Evolutionary conservation across 2,329 filamentous ascomycete species (phyloP).

Genomic region (Lachnellula subtilissima): DNA sequence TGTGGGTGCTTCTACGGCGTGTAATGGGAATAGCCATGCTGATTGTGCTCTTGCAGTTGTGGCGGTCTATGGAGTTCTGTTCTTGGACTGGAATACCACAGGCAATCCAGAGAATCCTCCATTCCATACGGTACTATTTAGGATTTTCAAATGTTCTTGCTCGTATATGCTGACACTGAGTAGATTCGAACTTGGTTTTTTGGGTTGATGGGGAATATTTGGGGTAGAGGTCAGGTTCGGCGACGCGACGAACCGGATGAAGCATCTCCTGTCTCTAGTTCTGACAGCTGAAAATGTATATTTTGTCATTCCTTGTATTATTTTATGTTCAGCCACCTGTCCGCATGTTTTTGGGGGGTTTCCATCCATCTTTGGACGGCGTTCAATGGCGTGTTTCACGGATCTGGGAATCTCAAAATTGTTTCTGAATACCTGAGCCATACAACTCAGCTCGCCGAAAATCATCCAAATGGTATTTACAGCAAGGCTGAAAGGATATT

Average conservation of each 20-base stretch:
- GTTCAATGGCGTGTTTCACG: background rate
- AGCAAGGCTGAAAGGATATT: too few species aligned
- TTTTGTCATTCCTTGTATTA: background rate
- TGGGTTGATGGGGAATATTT: slow-evolving; percentile 31
- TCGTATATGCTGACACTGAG: slow-evolving; percentile 9
- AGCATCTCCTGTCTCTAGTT: slow-evolving; percentile 16
- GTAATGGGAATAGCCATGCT: slow-evolving; percentile 2
- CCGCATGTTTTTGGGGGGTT: background rate
- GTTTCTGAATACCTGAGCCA: too few species aligned
- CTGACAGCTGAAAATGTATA: slow-evolving; percentile 10
- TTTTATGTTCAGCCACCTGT: background rate
- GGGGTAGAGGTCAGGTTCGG: slow-evolving; percentile 4
- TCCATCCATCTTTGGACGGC: background rate
- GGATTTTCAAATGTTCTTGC: slow-evolving; percentile 15
- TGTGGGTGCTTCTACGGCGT: slow-evolving; percentile 20
- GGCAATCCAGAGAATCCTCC: slow-evolving; percentile 36
- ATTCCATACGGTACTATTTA: slow-evolving; percentile 42
- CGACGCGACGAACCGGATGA: slow-evolving; percentile 13
- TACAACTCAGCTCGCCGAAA: too few species aligned
- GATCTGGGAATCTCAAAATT: too few species aligned
- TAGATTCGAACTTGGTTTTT: slow-evolving; percentile 40
- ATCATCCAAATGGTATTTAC: too few species aligned
- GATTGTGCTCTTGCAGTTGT: slow-evolving; percentile 39
- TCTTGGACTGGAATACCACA: slow-evolving; percentile 52
- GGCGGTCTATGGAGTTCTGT: slow-evolving; percentile 52